Base-by-base conservation (phyloP, 192 early-diverging fungal species). In the Gamsiella multidivaricata region DNA sequence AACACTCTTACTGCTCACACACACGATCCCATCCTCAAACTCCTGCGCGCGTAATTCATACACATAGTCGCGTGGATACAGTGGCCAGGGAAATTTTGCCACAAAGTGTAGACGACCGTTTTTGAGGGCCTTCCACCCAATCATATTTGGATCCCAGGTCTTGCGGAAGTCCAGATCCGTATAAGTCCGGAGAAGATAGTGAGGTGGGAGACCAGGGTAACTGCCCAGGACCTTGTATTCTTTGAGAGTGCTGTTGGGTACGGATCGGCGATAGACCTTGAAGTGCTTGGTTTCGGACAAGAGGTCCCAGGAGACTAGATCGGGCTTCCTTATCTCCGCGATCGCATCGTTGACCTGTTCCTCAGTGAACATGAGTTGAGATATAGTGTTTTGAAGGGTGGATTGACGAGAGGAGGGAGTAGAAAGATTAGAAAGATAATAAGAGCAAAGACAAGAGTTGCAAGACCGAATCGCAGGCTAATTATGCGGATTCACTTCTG, bases 61-160 rank as follows among this genome's bases (percentile, higher is more conserved):
- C 18, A 83, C 60, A 64, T 87, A 87, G 59, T 87, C 81, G 20
- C 85, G 73, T 29, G 80, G 80, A 20, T 43, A 67, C 9, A 85
- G 26, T 10, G 85, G 85, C 80, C 83, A 87, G 9, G 85, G 85
- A n/a, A 81, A 85, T 29, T 76, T 68, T 6, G 59, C 64, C n/a
- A 29, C 49, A 57, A 61, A 85, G 29, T 73, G 70, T 42, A 81
- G 50, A 18, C 62, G 64, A 42, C 70, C 42, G 58, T 80, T 75
- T 5, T 63, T 61, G 5, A 86, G 65, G 6, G 71, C 61, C 39
- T 59, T 55, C 53, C 63, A 84, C 18, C 55, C 47, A n/a, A 83
- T 63, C 85, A 87, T 87, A 34, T 85, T 83, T 3, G 67, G 51
- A 54, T 85, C 85, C 83, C 83, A 84, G 26, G 52, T 69, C 51